These are phyloP conservation scores for Leptographium lundbergii DNA, from an alignment of 2,329 filamentous ascomycete genomes.

Conservation along the genomic window DNA sequence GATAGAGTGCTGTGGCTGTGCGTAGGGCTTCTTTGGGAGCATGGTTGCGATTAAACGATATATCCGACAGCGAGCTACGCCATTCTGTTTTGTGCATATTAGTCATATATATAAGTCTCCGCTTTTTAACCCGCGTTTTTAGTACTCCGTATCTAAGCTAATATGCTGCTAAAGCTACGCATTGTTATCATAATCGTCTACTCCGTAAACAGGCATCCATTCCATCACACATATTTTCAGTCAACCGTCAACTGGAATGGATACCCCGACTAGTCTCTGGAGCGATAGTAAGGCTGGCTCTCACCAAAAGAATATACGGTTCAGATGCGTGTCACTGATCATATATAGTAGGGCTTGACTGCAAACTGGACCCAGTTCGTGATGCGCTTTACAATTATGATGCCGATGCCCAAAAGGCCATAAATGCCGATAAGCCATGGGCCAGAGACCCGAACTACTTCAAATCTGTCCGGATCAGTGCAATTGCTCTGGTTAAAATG, in stretches of 20 bases:
- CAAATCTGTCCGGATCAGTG: slow-evolving; percentile 85
- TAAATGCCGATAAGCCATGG: slow-evolving; percentile 61
- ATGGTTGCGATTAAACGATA: neutral
- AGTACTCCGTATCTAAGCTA: neutral
- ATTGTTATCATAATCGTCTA: neutral
- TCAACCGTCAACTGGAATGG: slow-evolving; percentile 24
- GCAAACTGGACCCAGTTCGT: slow-evolving; percentile 72
- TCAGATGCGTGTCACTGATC: neutral
- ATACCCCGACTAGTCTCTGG: slow-evolving; percentile 47
- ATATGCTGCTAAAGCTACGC: neutral
- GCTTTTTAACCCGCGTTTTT: neutral
- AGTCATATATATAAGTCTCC: neutral
- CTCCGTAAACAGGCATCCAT: neutral
- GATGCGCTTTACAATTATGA: slow-evolving; percentile 89
- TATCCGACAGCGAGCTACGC: neutral
- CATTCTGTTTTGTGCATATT: neutral
- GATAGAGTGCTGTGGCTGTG: neutral
- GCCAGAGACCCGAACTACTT: slow-evolving; percentile 70
- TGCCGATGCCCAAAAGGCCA: slow-evolving; percentile 50
- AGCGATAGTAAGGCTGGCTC: slow-evolving; percentile 27
- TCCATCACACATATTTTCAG: neutral
- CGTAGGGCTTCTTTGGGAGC: neutral
- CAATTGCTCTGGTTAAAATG: slow-evolving; percentile 94
- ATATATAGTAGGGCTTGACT: slow-evolving; percentile 61
- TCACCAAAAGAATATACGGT: neutral